Evolutionary conservation across 1,284 basidiomycete species (phyloP), one percentile per base, ranked within the genome.

Genomic region (Apiotrichum gamsii): DNA sequence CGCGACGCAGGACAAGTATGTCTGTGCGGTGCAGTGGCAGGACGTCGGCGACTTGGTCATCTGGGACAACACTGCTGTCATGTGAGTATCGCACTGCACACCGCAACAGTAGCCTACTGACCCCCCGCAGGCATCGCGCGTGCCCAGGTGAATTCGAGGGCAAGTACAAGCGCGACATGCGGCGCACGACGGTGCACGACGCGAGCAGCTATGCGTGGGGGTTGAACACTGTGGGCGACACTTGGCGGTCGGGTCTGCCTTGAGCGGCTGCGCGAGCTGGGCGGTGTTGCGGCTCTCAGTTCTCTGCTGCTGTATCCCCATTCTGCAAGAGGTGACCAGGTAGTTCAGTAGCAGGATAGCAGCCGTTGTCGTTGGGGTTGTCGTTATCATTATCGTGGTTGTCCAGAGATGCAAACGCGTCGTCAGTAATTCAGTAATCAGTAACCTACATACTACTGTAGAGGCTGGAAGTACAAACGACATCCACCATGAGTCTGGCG

Each of bases 171-270:
- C 46, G 57, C n/a, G 57, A 59, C 42, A 54, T 59, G 52, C 39
- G 57, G 23, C 45, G 57, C 11, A 56, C 57, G 23, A 59, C 57
- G 0, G 54, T 59, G 18, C 57, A 59, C 35, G 57, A 59, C 30
- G 11, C 29, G 18, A 59, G 57, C 36, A 43, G 32, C 14, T 24
- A 38, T 5, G 57, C 57, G 13, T 59, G 57, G 57, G 57, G 57
- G 0, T 20, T 47, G 31, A 59, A 59, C 37, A 50, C 43, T 5
- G 54, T 59, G 5, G 57, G 57, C 14, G 57, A 41, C 23, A 51
- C 43, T 5, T 51, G 49, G 49, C 43, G 56, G 11, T 54, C 52
- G 5, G 56, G 56, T 6, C 43, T 57, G 30, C 52, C 52, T 20
- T 48, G 36, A 31, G 11, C n/a, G n/a, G n/a, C n/a, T n/a, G n/a